Base-by-base conservation (phyloP, 2,329 filamentous ascomycete species). In the Aureobasidium lini region DNA sequence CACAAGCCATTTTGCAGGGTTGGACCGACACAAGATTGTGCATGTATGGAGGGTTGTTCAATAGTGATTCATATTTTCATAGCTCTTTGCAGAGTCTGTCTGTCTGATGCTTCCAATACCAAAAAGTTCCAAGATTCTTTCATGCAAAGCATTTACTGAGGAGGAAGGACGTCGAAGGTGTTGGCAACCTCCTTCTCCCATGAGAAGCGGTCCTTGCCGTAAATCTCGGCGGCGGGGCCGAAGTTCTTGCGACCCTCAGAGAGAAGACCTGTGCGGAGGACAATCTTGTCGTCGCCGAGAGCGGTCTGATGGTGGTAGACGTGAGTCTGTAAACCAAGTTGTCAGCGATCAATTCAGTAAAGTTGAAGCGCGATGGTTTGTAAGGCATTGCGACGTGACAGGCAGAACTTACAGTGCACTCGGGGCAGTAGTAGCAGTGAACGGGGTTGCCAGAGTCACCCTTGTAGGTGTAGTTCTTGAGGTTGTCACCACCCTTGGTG, bases 351-450 rank as follows among this genome's bases (percentile, higher is more conserved):
- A 1, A 1, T 9, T 23, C 3, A 16, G 34, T 11, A n/a, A 6
- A 3, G 74, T 23, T 23, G 23, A 23, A 23, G 23, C 23, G 23
- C 23, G 23, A 23, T 23, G 23, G 23, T 23, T 23, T 23, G 23
- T 3, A 23, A 23, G 2, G 23, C 23, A 23, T 23, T 23, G 23
- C 23, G 23, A 23, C 2, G 23, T 23, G 23, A 23, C 67, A 7
- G 15, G 6, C 2, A 7, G 29, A 10, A 34, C 40, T 36, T 31
- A 56, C 52, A 31, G 78, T 81, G 77, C 81, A 84, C 65, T 79
- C 81, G 47, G 77, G 74, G 73, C 81, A 83, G 72, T 78, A 83
- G 73, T 77, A 83, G 75, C 81, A 84, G 70, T 82, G 71, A 34
- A 82, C 79, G 6, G 72, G 67, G 54, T 83, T 82, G 64, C 79